phyloP scores from a whole-genome alignment of 306 rosid genomes.

The Trichosanthes cucumerina region DNA sequence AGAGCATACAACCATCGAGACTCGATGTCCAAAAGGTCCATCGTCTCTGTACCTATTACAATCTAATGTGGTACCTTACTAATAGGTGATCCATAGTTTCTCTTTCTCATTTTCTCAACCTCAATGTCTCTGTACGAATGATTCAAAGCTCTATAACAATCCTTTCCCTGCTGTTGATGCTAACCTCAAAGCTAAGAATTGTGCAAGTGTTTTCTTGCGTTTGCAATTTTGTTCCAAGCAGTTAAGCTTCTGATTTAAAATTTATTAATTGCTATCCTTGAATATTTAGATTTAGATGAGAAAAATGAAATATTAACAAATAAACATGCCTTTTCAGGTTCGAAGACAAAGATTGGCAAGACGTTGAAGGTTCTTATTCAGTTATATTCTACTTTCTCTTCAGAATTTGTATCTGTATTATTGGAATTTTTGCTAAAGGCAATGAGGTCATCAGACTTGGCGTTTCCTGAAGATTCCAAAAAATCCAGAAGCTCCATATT shows the following conservation, averaged over 20 bases:
- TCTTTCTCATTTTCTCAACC: background rate
- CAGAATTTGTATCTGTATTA: constrained; percentile 60
- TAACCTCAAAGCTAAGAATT: background rate
- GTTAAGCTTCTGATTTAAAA: background rate
- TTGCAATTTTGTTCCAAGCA: background rate
- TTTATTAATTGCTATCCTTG: background rate
- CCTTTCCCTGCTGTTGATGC: background rate
- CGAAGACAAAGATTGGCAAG: constrained; percentile 42
- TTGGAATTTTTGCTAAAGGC: constrained; percentile 52
- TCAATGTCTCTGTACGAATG: background rate
- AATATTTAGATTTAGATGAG: background rate
- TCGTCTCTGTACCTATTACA: background rate
- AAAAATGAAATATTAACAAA: constrained; percentile 15
- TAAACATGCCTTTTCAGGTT: constrained; percentile 40
- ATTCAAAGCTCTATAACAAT: background rate
- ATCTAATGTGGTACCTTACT: background rate
- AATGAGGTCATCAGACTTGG: constrained; percentile 34
- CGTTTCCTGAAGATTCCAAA: constrained; percentile 24
- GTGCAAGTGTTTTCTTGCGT: background rate
- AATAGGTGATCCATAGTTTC: background rate
- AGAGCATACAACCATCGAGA: background rate
- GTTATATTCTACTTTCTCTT: constrained; percentile 63
- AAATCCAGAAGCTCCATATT: constrained; percentile 20
- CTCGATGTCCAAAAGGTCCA: background rate
- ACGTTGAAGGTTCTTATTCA: constrained; percentile 45